A percentile compares a stretch with the other conserved stretches of the same genome.
phyloP scores from a whole-genome alignment of 768 basidiomycete genomes.

The Naganishia friedmannii region DNA sequence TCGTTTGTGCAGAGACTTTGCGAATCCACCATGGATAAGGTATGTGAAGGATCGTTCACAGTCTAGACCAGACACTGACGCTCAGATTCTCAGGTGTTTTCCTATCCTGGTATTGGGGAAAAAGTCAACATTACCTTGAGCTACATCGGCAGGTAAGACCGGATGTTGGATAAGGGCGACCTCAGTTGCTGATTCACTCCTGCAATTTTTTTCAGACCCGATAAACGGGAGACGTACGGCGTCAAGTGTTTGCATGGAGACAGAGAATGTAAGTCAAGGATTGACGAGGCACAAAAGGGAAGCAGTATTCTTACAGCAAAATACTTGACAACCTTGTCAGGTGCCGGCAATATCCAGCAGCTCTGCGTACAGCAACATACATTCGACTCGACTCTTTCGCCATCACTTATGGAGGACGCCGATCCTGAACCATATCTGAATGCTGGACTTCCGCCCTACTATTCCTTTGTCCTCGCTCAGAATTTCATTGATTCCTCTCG shows the following conservation, averaged over 20 bases:
- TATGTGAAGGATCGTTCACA: slow-evolving; percentile 42
- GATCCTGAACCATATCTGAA: slow-evolving; percentile 9
- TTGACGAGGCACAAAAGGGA: background rate
- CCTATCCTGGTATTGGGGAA: slow-evolving; percentile 56
- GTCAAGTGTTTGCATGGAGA: slow-evolving; percentile 75
- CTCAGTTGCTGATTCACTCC: slow-evolving; percentile 4
- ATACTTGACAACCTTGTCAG: slow-evolving; percentile 34
- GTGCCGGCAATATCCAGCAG: slow-evolving; percentile 76
- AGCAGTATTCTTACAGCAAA: background rate
- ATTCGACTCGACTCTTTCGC: slow-evolving; percentile 54
- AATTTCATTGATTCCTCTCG: slow-evolving; percentile 62
- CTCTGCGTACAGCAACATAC: slow-evolving; percentile 62
- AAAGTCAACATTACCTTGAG: slow-evolving; percentile 69
- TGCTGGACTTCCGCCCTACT: slow-evolving; percentile 53
- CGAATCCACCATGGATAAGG: slow-evolving; percentile 71
- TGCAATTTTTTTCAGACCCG: slow-evolving; percentile 42
- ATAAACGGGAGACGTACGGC: slow-evolving; percentile 65
- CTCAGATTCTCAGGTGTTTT: slow-evolving; percentile 50
- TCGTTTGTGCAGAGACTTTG: slow-evolving; percentile 58
- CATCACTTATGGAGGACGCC: slow-evolving; percentile 49
- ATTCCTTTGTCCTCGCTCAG: slow-evolving; percentile 78
- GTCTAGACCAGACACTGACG: background rate
- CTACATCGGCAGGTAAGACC: slow-evolving; percentile 67
- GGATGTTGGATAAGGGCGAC: background rate
- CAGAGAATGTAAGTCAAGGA: slow-evolving; percentile 61